phyloP scores from a whole-genome alignment of 345 rosid genomes.

The Limnanthes douglasii region DNA sequence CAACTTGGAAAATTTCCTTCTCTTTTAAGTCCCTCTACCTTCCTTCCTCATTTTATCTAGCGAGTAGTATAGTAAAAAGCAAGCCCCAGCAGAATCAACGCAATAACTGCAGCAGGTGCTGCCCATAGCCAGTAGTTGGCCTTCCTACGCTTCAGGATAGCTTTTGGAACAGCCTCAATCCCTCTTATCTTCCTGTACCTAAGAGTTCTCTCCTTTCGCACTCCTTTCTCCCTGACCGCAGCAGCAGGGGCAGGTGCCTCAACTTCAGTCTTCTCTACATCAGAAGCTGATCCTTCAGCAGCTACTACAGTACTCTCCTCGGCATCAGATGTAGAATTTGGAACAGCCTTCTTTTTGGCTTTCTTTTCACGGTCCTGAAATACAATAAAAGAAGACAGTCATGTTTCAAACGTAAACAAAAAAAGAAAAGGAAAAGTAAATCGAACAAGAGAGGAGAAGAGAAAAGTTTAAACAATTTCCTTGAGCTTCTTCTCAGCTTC shows the following conservation, averaged over 20 bases:
- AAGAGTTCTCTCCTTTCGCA: slow-evolving; percentile 24
- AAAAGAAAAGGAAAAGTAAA: slow-evolving; percentile 3
- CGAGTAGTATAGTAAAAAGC: slow-evolving; percentile 34
- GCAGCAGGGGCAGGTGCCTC: slow-evolving; percentile 17
- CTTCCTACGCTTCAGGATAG: slow-evolving; percentile 58
- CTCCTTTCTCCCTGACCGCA: slow-evolving; percentile 22
- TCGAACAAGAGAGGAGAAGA: slow-evolving; percentile 1
- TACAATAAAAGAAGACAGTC: slow-evolving; percentile 1
- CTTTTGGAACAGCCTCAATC: slow-evolving; percentile 47
- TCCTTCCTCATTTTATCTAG: slow-evolving; percentile 11
- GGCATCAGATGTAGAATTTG: slow-evolving; percentile 11
- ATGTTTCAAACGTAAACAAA: not conserved
- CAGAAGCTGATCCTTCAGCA: slow-evolving; percentile 35
- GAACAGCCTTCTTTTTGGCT: slow-evolving; percentile 53
- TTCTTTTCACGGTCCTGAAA: slow-evolving; percentile 88
- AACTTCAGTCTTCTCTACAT: slow-evolving; percentile 31
- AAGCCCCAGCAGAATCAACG: slow-evolving; percentile 23
- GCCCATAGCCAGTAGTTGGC: slow-evolving; percentile 61
- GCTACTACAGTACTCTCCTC: slow-evolving; percentile 36
- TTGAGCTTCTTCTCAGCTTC: slow-evolving; percentile 87
- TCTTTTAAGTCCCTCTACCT: too few relatives aligned
- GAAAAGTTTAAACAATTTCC: slow-evolving; percentile 25
- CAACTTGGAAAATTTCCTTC: too few relatives aligned
- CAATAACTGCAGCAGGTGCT: slow-evolving; percentile 39
- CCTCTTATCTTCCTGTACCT: slow-evolving; percentile 43